phyloP scores from a whole-genome alignment of 192 early-diverging fungal genomes.

The Jimgerdemannia flammicorona region DNA sequence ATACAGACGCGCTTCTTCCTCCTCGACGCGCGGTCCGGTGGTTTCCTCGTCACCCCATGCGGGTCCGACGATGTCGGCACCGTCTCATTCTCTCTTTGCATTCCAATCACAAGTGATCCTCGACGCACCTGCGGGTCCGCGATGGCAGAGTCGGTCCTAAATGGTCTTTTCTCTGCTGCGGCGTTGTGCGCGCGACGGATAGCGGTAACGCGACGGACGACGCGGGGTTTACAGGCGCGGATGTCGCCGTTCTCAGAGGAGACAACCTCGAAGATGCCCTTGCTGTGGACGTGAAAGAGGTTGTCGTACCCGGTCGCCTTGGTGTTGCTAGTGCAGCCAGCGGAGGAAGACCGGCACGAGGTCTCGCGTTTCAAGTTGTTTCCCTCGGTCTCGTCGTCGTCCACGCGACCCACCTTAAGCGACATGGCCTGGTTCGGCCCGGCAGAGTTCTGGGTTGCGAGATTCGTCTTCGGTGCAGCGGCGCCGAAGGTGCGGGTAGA shows the following conservation, averaged over 20 bases:
- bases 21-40: background rate
- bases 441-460: background rate
- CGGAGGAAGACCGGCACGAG: background rate
- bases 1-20: background rate
- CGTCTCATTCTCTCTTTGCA: background rate
- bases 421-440: background rate
- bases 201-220: background rate
- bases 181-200: background rate
- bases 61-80: background rate
- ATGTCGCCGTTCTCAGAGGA: background rate
- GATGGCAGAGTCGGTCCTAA: background rate
- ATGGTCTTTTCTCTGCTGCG: background rate
- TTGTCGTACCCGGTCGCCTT: background rate
- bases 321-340: background rate
- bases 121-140: background rate
- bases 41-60: background rate
- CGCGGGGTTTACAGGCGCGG: background rate
- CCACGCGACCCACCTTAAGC: background rate
- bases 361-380: background rate
- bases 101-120: background rate
- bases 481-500: background rate
- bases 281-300: background rate
- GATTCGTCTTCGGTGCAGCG: background rate
- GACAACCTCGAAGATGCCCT: slow-evolving; percentile 1
- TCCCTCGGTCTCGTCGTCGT: background rate